phyloP scores from a whole-genome alignment of 495 filamentous ascomycete genomes.

The Haplographium delicatum region DNA sequence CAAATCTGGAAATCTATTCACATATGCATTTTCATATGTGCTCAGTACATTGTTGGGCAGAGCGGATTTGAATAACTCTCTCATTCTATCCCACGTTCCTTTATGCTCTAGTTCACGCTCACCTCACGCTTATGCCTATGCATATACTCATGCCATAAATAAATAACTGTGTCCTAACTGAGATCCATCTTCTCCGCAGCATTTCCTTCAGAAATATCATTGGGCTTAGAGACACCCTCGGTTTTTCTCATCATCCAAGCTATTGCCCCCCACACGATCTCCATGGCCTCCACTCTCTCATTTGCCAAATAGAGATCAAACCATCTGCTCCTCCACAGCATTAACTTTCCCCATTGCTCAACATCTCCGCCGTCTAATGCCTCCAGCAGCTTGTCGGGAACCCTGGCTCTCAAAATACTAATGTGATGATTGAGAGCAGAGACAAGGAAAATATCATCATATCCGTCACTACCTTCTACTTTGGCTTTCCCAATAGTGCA shows the following conservation, averaged over 20 bases:
- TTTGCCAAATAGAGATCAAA: slow-evolving; percentile 66
- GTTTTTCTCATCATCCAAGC: slow-evolving; percentile 52
- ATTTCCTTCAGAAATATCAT: not conserved
- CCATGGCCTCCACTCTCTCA: slow-evolving; percentile 66
- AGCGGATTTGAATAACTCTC: too few relatives aligned
- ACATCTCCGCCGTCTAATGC: slow-evolving; percentile 36
- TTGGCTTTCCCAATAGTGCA: slow-evolving; percentile 60
- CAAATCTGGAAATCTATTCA: too few relatives aligned
- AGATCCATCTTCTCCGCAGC: slow-evolving; percentile 13
- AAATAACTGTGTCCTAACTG: too few relatives aligned
- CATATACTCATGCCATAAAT: too few relatives aligned
- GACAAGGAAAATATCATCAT: slow-evolving; percentile 73
- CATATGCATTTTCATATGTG: too few relatives aligned
- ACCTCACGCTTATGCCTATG: too few relatives aligned
- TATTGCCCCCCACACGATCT: slow-evolving; percentile 72
- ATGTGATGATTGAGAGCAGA: slow-evolving; percentile 81
- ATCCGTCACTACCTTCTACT: slow-evolving; percentile 26
- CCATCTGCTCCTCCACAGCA: slow-evolving; percentile 69
- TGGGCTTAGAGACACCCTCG: not conserved
- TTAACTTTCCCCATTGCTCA: slow-evolving; percentile 46
- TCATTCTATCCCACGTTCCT: too few relatives aligned
- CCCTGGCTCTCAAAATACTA: slow-evolving; percentile 64
- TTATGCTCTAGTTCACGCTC: too few relatives aligned
- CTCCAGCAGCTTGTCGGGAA: slow-evolving; percentile 62
- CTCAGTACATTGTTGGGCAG: too few relatives aligned